Percentiles rank a stretch among this genome's conserved stretches.
Evolutionary conservation across 225 moss, liverwort and hornwort species (phyloP).

Genomic region (Neckera pumila): DNA sequence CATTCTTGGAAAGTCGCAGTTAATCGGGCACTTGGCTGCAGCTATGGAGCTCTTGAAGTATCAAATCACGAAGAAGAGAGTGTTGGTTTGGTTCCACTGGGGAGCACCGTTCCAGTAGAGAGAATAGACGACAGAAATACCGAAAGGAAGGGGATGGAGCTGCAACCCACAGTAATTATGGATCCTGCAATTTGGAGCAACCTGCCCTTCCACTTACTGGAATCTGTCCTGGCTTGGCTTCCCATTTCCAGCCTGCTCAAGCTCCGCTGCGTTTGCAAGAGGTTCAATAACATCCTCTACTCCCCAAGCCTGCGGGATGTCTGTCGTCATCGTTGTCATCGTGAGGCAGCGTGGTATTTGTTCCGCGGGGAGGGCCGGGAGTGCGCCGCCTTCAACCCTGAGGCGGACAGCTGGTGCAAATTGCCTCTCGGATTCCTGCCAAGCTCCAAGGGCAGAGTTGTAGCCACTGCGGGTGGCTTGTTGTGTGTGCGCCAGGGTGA

Average conservation of each 20-base stretch:
- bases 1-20: slow-evolving; percentile 31
- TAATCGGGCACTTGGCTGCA: slow-evolving; percentile 25
- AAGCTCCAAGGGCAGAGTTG: slow-evolving; percentile 42
- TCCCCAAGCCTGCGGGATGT: slow-evolving; percentile 28
- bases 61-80: background rate
- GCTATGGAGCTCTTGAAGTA: background rate
- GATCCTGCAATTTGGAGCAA: slow-evolving; percentile 49
- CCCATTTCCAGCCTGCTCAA: slow-evolving; percentile 54
- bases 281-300: slow-evolving; percentile 43
- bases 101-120: background rate
- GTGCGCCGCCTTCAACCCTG: slow-evolving; percentile 61
- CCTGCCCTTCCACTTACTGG: slow-evolving; percentile 56
- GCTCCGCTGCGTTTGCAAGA: slow-evolving; percentile 58
- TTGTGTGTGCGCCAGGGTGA: slow-evolving; percentile 62
- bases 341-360: slow-evolving; percentile 43
- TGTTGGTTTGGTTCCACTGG: background rate
- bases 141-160: background rate
- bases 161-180: background rate
- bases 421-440: slow-evolving; percentile 58
- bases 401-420: slow-evolving; percentile 44
- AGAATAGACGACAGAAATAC: background rate
- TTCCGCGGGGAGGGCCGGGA: slow-evolving; percentile 62
- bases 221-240: slow-evolving; percentile 40
- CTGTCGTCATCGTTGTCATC: background rate
- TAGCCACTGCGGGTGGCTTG: slow-evolving; percentile 66